These are phyloP conservation scores for Pleurotus platypus DNA, from an alignment of 768 basidiomycete species.

Conservation along the genomic window DNA sequence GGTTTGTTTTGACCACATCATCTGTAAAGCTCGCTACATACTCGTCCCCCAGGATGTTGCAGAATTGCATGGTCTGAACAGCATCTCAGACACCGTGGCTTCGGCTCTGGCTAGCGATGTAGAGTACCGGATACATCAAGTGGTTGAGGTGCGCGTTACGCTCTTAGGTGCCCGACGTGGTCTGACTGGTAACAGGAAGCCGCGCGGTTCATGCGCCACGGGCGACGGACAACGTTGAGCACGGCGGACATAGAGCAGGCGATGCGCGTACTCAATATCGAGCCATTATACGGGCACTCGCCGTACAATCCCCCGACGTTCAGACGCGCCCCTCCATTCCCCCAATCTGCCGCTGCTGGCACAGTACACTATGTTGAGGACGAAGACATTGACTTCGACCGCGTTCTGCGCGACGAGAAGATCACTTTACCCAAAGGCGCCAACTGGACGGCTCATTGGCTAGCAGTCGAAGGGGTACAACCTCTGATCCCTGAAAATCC, in stretches of 20 bases:
- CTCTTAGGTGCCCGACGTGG: not conserved
- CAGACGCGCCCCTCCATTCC: slow-evolving; percentile 55
- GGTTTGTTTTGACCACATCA: slow-evolving; percentile 12
- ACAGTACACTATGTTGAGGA: slow-evolving; percentile 93
- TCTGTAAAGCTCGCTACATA: not conserved
- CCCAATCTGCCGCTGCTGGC: slow-evolving; percentile 49
- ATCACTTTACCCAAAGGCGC: slow-evolving; percentile 77
- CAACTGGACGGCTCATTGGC: slow-evolving; percentile 94
- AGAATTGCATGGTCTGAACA: slow-evolving; percentile 77
- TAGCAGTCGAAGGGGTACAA: slow-evolving; percentile 97
- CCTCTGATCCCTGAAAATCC: slow-evolving; percentile 96
- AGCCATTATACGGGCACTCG: slow-evolving; percentile 88
- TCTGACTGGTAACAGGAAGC: slow-evolving; percentile 63
- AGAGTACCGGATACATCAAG: slow-evolving; percentile 93
- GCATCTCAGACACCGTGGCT: slow-evolving; percentile 74
- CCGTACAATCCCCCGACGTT: slow-evolving; percentile 61
- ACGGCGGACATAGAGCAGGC: slow-evolving; percentile 93
- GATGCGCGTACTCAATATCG: slow-evolving; percentile 90
- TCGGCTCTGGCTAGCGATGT: slow-evolving; percentile 91
- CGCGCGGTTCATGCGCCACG: slow-evolving; percentile 94
- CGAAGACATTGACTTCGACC: slow-evolving; percentile 96
- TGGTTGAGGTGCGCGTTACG: slow-evolving; percentile 67
- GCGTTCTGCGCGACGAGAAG: slow-evolving; percentile 82
- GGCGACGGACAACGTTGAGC: slow-evolving; percentile 83
- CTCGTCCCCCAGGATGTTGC: slow-evolving; percentile 71